These are phyloP conservation scores for Pseudogymnoascus sp. DNA, from an alignment of 2,329 filamentous ascomycete genomes.

Conservation along the genomic window DNA sequence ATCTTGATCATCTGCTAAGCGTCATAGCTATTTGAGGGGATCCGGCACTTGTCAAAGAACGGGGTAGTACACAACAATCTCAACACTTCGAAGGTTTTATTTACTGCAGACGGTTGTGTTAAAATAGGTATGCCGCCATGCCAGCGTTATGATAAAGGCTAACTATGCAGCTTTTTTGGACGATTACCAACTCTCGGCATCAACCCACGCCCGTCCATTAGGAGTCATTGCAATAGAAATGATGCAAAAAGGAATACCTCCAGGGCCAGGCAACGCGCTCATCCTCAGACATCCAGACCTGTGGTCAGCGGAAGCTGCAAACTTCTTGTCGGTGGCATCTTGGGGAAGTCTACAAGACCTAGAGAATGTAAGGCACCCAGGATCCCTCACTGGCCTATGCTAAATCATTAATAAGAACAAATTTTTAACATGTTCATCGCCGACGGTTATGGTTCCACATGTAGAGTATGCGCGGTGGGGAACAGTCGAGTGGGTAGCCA, in stretches of 20 bases:
- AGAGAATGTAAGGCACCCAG: slow-evolving; percentile 11
- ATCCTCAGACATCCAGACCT: slow-evolving; percentile 12
- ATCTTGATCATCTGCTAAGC: background rate
- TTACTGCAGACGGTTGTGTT: slow-evolving; percentile 11
- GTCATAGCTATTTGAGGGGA: slow-evolving; percentile 15
- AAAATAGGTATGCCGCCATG: slow-evolving; percentile 10
- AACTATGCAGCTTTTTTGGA: slow-evolving; percentile 4
- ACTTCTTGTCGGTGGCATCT: slow-evolving; percentile 13
- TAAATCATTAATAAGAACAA: slow-evolving; percentile 11
- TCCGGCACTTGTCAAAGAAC: slow-evolving; percentile 13
- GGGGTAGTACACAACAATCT: slow-evolving; percentile 11
- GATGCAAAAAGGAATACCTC: slow-evolving; percentile 12
- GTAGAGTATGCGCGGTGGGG: slow-evolving; percentile 2
- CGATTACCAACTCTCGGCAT: slow-evolving; percentile 5
- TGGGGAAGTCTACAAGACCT: slow-evolving; percentile 14
- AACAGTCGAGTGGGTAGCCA: background rate
- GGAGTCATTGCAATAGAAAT: slow-evolving; percentile 13
- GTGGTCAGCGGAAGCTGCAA: slow-evolving; percentile 12
- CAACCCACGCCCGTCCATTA: slow-evolving; percentile 2
- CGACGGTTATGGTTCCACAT: slow-evolving; percentile 9
- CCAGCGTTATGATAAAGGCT: no score
- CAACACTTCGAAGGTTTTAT: background rate
- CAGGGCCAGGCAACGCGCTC: background rate
- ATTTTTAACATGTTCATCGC: slow-evolving; percentile 13
- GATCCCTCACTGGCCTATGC: background rate